Conservation (phyloP, 2,329 filamentous ascomycete genomes). For the Monosporascus sp. region DNA sequence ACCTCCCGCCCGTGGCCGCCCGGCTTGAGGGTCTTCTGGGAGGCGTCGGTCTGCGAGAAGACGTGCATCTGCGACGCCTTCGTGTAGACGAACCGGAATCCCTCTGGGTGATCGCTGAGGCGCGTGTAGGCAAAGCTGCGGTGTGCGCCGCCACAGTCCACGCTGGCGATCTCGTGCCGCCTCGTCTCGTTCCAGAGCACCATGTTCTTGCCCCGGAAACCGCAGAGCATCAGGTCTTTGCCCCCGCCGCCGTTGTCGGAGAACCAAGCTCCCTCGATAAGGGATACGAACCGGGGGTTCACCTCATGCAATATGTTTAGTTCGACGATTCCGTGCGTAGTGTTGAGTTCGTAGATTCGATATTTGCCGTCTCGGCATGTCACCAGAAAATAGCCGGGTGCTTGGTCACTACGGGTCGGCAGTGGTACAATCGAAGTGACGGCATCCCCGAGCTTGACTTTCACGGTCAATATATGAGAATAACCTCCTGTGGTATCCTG, state of each 20-base stretch:
- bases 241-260: conserved; percentile 20
- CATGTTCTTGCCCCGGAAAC: conserved; percentile 76
- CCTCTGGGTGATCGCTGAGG: conserved; percentile 21
- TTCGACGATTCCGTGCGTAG: conserved; percentile 11
- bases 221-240: conserved; percentile 64
- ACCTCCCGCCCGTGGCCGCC: conserved; percentile 88
- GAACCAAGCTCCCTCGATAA: conserved; percentile 70
- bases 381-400: conserved; percentile 51
- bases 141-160: conserved; percentile 83
- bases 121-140: conserved; percentile 58
- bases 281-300: conserved; percentile 64
- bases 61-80: conserved; percentile 53
- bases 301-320: conserved; percentile 60
- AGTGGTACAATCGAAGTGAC: conserved; percentile 61
- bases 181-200: conserved; percentile 73
- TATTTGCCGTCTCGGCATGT: conserved; percentile 74
- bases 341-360: conserved; percentile 51
- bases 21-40: conserved; percentile 48
- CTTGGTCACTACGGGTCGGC: conserved; percentile 20
- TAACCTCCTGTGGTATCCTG: conserved; percentile 17
- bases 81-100: conserved; percentile 64
- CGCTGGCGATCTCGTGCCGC: conserved; percentile 61
- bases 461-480: conserved; percentile 26
- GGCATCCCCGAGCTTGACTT: conserved; percentile 49
- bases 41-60: conserved; percentile 34